Conservation (phyloP, 164 flowering plant genomes). For the Aristolochia californica region DNA sequence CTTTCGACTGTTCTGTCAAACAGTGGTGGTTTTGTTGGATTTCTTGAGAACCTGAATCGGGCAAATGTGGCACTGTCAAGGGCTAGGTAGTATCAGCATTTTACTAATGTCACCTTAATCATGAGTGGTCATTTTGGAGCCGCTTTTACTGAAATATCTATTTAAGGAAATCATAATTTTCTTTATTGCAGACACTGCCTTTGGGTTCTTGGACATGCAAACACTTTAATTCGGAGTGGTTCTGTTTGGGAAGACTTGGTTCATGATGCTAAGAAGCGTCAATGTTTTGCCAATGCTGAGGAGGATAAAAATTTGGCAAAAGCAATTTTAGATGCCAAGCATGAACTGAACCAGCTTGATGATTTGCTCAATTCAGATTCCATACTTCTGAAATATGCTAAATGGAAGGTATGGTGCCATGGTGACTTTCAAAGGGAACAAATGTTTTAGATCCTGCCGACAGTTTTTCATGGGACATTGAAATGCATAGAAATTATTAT, state of each 20-base stretch:
- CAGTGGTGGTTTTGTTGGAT: conserved; percentile 33
- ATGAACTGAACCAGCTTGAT: conserved; percentile 56
- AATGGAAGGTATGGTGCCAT: conserved; percentile 58
- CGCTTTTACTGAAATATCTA: background rate
- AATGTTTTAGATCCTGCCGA: background rate
- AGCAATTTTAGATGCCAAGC: conserved; percentile 34
- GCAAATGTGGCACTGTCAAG: conserved; percentile 59
- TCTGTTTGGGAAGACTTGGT: conserved; percentile 20
- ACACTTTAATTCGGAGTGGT: conserved; percentile 13
- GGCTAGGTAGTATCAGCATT: conserved; percentile 35
- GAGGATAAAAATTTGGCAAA: conserved; percentile 19
- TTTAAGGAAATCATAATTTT: background rate
- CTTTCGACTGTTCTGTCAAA: conserved; percentile 53
- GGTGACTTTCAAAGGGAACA: background rate
- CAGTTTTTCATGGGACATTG: background rate
- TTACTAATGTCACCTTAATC: background rate
- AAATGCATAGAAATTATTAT: no score
- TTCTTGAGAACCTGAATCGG: conserved; percentile 31
- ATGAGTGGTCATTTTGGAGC: background rate
- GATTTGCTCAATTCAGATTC: conserved; percentile 51
- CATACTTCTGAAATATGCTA: conserved; percentile 35
- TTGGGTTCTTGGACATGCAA: conserved; percentile 22
- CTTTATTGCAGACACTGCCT: conserved; percentile 36
- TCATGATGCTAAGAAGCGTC: conserved; percentile 14
- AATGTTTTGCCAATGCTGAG: conserved; percentile 12